These are phyloP conservation scores for Rhododendron ferrugineum DNA, from an alignment of 148 eudicot genomes.

Conservation along the genomic window DNA sequence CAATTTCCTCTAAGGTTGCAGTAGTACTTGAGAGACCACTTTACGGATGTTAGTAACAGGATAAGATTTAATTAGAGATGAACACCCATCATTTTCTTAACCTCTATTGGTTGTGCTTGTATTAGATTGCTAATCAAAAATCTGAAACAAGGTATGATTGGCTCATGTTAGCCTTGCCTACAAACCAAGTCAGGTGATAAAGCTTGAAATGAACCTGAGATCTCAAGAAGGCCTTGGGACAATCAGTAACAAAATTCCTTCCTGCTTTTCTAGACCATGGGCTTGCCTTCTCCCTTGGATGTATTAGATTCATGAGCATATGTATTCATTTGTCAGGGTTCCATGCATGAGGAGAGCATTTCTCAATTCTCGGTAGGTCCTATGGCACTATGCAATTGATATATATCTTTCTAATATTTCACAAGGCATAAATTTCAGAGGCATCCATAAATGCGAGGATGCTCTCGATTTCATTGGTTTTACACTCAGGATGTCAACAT, in stretches of 20 bases:
- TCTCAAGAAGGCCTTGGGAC: background rate
- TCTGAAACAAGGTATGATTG: background rate
- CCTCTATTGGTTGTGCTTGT: background rate
- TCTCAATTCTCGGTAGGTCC: background rate
- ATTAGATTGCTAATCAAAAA: background rate
- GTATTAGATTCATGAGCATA: background rate
- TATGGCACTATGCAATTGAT: background rate
- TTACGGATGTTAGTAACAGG: background rate
- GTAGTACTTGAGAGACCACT: background rate
- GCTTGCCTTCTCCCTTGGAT: slow-evolving; percentile 1
- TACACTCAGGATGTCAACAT: background rate
- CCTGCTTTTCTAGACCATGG: background rate
- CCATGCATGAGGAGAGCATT: background rate
- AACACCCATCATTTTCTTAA: background rate
- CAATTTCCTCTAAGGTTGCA: background rate
- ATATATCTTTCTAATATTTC: background rate
- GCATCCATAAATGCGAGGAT: background rate
- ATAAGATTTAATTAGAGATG: background rate
- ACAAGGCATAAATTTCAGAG: background rate
- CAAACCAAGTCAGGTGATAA: background rate
- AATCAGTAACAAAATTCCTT: background rate
- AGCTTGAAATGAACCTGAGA: background rate
- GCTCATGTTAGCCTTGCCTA: background rate
- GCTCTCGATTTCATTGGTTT: background rate
- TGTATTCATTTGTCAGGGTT: background rate